Percentiles rank a stretch among this genome's conserved stretches.
These are phyloP conservation scores for Mortierella sp. DNA, from an alignment of 371 early-diverging fungal species.

Conservation along the genomic window DNA sequence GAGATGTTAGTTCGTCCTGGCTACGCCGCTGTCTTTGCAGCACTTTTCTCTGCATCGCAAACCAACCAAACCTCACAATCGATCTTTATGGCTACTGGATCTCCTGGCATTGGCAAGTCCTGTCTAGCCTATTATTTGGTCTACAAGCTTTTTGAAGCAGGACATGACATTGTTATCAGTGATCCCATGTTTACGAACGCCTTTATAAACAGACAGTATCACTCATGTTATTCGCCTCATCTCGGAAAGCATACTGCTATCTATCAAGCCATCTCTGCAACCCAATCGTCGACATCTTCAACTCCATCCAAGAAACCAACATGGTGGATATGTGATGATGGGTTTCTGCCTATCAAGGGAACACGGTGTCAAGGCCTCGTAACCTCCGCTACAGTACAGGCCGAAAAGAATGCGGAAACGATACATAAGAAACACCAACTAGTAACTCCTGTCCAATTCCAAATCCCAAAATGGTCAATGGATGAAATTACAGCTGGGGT, in stretches of 20 bases:
- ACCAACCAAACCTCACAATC: constrained; percentile 8
- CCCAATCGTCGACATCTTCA: background rate
- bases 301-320: constrained; percentile 6
- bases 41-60: constrained; percentile 9
- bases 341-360: constrained; percentile 34
- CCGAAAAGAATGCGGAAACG: constrained; percentile 18
- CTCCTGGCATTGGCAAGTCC: constrained; percentile 40
- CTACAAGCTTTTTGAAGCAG: constrained; percentile 38
- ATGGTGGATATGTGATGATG: constrained; percentile 58
- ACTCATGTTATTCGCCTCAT: constrained; percentile 45
- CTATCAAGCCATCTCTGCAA: constrained; percentile 10
- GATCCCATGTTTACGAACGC: constrained; percentile 57
- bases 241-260: constrained; percentile 33
- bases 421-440: constrained; percentile 37
- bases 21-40: constrained; percentile 25
- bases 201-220: constrained; percentile 28
- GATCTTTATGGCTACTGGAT: constrained; percentile 39
- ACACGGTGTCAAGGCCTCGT: constrained; percentile 33
- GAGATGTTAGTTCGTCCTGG: constrained; percentile 40
- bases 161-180: constrained; percentile 42
- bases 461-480: constrained; percentile 45
- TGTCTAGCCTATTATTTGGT: constrained; percentile 42
- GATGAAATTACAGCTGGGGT: constrained; percentile 41
- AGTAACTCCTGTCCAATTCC: constrained; percentile 25
- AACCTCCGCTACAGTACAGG: constrained; percentile 5